These are phyloP conservation scores for Eustoma russellianum DNA, from an alignment of 257 asterid genomes.

Conservation along the genomic window DNA sequence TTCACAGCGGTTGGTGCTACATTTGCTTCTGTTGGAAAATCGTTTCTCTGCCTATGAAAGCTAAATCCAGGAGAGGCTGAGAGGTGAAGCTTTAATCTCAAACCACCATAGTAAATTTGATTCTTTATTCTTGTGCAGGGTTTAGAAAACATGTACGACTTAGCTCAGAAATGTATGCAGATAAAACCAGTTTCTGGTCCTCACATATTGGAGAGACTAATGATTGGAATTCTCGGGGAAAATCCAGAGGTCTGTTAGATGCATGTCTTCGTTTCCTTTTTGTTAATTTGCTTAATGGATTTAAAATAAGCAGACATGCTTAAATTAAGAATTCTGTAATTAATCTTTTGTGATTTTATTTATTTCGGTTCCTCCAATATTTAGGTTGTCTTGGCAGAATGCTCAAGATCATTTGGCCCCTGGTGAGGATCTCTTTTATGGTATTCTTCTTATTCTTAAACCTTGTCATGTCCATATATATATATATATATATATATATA, in stretches of 20 bases:
- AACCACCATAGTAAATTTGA: slow-evolving; percentile 6
- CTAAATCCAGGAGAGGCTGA: background rate
- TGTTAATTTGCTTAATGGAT: slow-evolving; percentile 9
- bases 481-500: no score
- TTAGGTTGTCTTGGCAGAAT: slow-evolving; percentile 86
- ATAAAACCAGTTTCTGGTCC: slow-evolving; percentile 50
- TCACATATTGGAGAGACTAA: slow-evolving; percentile 72
- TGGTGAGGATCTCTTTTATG: slow-evolving; percentile 45
- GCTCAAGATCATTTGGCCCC: slow-evolving; percentile 93
- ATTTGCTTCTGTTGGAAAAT: background rate
- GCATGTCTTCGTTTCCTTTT: slow-evolving; percentile 2
- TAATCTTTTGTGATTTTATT: background rate
- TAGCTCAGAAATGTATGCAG: slow-evolving; percentile 86
- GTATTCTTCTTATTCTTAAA: background rate
- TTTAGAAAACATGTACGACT: slow-evolving; percentile 70
- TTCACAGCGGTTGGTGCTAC: slow-evolving; percentile 56
- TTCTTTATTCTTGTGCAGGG: slow-evolving; percentile 46
- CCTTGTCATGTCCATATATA: no score
- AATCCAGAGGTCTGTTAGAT: slow-evolving; percentile 56
- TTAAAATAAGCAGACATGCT: no score
- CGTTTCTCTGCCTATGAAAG: background rate
- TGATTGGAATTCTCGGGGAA: slow-evolving; percentile 77
- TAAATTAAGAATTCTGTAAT: no score
- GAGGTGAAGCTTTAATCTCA: background rate
- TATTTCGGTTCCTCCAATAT: slow-evolving; percentile 16